These are phyloP conservation scores for Thraustochytrium sp. DNA, from an alignment of 352 stramenopile species.

Conservation along the genomic window DNA sequence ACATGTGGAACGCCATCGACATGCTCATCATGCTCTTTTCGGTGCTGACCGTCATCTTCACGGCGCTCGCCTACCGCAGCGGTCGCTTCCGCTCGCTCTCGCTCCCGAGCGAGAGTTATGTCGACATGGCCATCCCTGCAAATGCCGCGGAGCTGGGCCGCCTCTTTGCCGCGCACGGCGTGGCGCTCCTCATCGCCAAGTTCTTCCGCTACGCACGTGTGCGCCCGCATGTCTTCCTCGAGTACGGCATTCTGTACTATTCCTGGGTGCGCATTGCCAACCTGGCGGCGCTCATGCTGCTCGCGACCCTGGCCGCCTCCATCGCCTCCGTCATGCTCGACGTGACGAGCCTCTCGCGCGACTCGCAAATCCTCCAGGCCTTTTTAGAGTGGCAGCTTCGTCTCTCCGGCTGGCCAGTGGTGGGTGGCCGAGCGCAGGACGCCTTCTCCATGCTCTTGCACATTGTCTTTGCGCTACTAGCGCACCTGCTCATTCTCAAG, in stretches of 20 bases:
- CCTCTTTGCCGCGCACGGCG: neutral
- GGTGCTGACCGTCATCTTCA: neutral
- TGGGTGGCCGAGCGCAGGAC: no score
- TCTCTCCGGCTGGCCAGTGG: neutral
- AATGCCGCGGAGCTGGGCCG: neutral
- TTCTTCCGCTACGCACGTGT: neutral
- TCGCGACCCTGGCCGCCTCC: neutral
- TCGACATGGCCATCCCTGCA: neutral
- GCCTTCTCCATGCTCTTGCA: neutral
- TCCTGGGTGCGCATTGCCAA: neutral
- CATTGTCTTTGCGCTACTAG: conserved; percentile 1
- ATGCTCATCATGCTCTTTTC: neutral
- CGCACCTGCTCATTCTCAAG: neutral
- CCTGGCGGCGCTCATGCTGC: neutral
- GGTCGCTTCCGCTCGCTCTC: neutral
- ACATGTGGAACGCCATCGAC: conserved; percentile 11
- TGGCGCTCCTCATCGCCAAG: neutral
- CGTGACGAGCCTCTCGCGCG: neutral
- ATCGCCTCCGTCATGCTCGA: neutral
- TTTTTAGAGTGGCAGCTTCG: conserved; percentile 11
- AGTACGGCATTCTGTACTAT: conserved; percentile 33
- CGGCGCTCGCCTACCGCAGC: neutral
- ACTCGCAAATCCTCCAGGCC: neutral
- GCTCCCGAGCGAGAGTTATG: neutral
- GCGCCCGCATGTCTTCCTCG: neutral